Base-by-base conservation (phyloP, 768 basidiomycete genomes). In the Suillus subalutaceus region DNA sequence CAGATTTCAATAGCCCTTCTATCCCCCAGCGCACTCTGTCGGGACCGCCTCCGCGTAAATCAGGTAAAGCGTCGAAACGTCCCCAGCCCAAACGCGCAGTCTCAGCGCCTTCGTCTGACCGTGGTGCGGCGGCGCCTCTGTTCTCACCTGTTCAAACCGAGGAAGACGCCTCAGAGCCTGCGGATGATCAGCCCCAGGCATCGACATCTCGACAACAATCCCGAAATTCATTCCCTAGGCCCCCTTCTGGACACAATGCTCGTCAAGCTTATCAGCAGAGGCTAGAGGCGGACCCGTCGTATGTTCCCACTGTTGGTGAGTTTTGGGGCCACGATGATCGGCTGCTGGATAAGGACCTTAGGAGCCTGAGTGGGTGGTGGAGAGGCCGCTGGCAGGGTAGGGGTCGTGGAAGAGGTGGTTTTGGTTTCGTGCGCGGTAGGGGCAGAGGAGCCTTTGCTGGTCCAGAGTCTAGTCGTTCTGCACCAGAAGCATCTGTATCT, bases 241-340 rank as follows among this genome's bases (percentile, higher is more conserved):
- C 83, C 18, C 79, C 80, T 26, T 70, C 81, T 3, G 86, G 86
- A 4, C 88, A 87, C 65, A 84, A 86, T 30, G 92, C 89, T 46
- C 91, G 95, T 58, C 93, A 95, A 75, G 91, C 88, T 23, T 97
- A 97, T 77, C 90, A 93, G 68, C 86, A 92, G 68, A 88, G 90
- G 38, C 82, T 97, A 32, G 90, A 93, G 65, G 82, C 79, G 13
- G 96, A 97, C 74, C 95, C 96, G 2, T 92, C 93, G 2, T 95
- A 90, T 75, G 91, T 94, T 37, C 96, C 96, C 30, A 91, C 89
- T 32, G 91, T 96, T 30, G 96, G 96, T 63, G 90, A 90, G 68
- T 97, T 97, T 74, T 97, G 94, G 94, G 90, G 92, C 6, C 96
- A 97, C 74, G 96, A 97, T 76, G 95, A 97, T 75, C 89, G 96